Evolutionary conservation across 2,329 filamentous ascomycete genomes (phyloP).

Genomic region (Dactylellina parvicollis): DNA sequence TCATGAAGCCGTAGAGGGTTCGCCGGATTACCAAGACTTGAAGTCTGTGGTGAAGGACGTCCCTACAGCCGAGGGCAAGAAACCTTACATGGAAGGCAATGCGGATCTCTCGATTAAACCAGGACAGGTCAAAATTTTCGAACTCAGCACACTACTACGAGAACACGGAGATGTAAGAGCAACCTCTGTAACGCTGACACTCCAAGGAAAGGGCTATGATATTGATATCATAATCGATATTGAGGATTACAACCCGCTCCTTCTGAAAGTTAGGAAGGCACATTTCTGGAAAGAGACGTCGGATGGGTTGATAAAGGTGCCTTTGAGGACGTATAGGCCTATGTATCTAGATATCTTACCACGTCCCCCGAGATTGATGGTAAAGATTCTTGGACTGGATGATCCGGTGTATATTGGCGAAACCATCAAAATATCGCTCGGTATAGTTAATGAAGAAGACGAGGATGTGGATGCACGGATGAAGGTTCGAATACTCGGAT

Average conservation of each 20-base stretch:
- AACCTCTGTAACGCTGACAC: constrained; percentile 61
- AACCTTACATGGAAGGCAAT: constrained; percentile 54
- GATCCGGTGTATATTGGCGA: constrained; percentile 89
- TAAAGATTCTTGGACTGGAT: constrained; percentile 64
- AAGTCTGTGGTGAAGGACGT: constrained; percentile 42
- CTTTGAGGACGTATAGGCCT: constrained; percentile 29
- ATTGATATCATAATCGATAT: constrained; percentile 44
- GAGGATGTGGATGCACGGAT: constrained; percentile 77
- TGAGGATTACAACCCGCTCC: constrained; percentile 43
- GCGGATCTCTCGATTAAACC: constrained; percentile 73
- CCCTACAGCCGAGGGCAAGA: constrained; percentile 52
- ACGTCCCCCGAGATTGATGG: constrained; percentile 88
- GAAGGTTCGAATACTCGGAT: constrained; percentile 74
- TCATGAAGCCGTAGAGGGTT: constrained; percentile 56
- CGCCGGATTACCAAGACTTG: constrained; percentile 47
- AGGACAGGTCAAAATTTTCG: constrained; percentile 75
- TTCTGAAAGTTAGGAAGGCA: constrained; percentile 40
- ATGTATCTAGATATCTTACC: constrained; percentile 79
- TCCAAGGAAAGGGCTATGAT: constrained; percentile 45
- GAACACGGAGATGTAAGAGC: constrained; percentile 82
- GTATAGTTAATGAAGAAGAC: constrained; percentile 83
- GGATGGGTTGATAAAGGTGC: constrained; percentile 34
- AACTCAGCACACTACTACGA: constrained; percentile 76
- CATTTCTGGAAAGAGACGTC: constrained; percentile 39
- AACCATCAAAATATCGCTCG: constrained; percentile 72